A percentile compares a stretch with the other conserved stretches of the same genome.
Conservation (phyloP, 805 yeast genomes). For the Blastobotrys muscicola region DNA sequence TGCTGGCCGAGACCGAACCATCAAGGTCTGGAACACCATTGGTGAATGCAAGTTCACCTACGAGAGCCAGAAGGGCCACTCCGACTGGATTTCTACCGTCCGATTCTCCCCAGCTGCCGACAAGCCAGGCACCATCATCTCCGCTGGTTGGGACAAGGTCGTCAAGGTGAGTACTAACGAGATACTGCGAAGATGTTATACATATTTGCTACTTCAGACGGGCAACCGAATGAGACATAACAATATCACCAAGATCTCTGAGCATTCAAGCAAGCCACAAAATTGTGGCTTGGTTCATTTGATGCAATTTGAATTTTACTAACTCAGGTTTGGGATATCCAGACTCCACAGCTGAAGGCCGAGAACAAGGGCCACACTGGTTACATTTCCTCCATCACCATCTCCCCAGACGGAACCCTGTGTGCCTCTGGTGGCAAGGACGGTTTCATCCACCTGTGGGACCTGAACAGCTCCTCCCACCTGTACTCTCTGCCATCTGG, state of each 20-base stretch:
- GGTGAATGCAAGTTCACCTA: slow-evolving; percentile 95
- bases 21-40: slow-evolving; percentile 98
- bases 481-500: slow-evolving; percentile 91
- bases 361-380: slow-evolving; percentile 99
- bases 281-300: not conserved
- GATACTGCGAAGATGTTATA: slow-evolving; percentile 53
- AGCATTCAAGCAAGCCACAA: slow-evolving; percentile 28
- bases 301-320: slow-evolving; percentile 3
- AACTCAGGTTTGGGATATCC: slow-evolving; percentile 86
- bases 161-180: slow-evolving; percentile 82
- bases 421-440: slow-evolving; percentile 99
- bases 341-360: slow-evolving; percentile 76
- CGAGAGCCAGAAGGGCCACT: slow-evolving; percentile 62
- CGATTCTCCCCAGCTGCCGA: slow-evolving; percentile 81
- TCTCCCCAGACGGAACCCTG: slow-evolving; percentile 99
- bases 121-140: slow-evolving; percentile 64
- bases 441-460: slow-evolving; percentile 98
- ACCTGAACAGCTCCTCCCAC: slow-evolving; percentile 74
- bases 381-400: slow-evolving; percentile 92
- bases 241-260: slow-evolving; percentile 98
- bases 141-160: slow-evolving; percentile 98
- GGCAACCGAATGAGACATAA: slow-evolving; percentile 87
- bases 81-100: slow-evolving; percentile 98
- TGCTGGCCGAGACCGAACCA: slow-evolving; percentile 98
- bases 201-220: slow-evolving; percentile 99